Percentiles rank a stretch among this genome's conserved stretches.
Conservation (phyloP, 2,329 filamentous ascomycete genomes). For the Dryadomyces quercivorus region DNA sequence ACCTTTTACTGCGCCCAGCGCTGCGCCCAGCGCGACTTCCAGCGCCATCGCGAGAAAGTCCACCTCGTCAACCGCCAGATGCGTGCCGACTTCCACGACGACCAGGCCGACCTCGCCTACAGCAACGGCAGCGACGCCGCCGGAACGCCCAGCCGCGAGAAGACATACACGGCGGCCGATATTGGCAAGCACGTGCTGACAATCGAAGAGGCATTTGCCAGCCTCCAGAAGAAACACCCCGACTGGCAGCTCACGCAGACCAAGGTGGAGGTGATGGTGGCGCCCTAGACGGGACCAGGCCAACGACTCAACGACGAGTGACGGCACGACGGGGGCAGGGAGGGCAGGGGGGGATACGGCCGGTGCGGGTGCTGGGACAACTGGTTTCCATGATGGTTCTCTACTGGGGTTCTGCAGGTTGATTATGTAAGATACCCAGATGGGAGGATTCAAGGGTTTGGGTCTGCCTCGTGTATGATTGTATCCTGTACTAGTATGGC, state of each 20-base stretch:
- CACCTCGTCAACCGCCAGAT: constrained; percentile 17
- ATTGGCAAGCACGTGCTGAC: constrained; percentile 12
- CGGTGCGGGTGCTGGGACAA: too few relatives aligned
- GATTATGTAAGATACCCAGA: neutral
- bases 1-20: constrained; percentile 19
- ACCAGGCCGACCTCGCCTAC: constrained; percentile 9
- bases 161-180: constrained; percentile 11
- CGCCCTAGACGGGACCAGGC: neutral
- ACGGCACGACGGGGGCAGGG: neutral
- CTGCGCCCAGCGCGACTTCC: constrained; percentile 21
- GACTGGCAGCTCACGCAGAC: constrained; percentile 9
- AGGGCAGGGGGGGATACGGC: too few relatives aligned
- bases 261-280: neutral
- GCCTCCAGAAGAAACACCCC: constrained; percentile 13
- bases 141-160: neutral
- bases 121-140: neutral
- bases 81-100: constrained; percentile 10
- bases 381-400: neutral
- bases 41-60: constrained; percentile 19
- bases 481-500: neutral
- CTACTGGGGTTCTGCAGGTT: neutral
- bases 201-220: constrained; percentile 7
- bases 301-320: neutral
- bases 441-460: neutral
- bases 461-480: neutral